Percentiles rank a stretch among this genome's conserved stretches.
Evolutionary conservation across 805 yeast species (phyloP).

Genomic region (Metschnikowia dekortorum): DNA sequence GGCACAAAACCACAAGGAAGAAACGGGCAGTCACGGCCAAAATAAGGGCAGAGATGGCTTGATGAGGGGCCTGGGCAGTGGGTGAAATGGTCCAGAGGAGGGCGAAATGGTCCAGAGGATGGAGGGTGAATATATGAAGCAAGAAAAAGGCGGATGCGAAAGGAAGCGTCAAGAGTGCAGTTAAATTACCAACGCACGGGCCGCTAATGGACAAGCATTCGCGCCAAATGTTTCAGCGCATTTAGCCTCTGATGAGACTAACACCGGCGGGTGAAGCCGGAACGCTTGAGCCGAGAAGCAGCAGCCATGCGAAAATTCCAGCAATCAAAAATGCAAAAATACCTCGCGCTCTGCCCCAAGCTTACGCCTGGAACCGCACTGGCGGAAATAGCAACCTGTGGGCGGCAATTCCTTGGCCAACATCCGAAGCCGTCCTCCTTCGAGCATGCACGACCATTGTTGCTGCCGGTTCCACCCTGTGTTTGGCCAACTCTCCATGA

Average conservation of each 20-base stretch:
- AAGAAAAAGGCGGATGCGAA: constrained; percentile 1
- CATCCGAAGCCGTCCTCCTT: too few species aligned
- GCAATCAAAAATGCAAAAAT: neutral
- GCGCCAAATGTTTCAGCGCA: constrained; percentile 1
- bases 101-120: neutral
- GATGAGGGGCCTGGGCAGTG: too few species aligned
- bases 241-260: neutral
- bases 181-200: constrained; percentile 3
- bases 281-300: constrained; percentile 5
- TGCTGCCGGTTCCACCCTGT: too few species aligned
- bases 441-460: too few species aligned
- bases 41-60: too few species aligned
- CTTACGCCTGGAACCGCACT: too few species aligned
- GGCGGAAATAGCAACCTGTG: too few species aligned
- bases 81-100: neutral
- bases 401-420: too few species aligned
- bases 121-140: neutral
- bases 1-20: too few species aligned
- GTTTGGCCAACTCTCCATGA: too few species aligned
- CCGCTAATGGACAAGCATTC: constrained; percentile 4
- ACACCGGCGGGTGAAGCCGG: constrained; percentile 9
- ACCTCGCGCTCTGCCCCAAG: neutral
- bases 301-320: constrained; percentile 1
- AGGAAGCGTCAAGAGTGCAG: constrained; percentile 1
- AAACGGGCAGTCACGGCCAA: too few species aligned